phyloP scores from a whole-genome alignment of 768 basidiomycete genomes.

The Suillus sp. region DNA sequence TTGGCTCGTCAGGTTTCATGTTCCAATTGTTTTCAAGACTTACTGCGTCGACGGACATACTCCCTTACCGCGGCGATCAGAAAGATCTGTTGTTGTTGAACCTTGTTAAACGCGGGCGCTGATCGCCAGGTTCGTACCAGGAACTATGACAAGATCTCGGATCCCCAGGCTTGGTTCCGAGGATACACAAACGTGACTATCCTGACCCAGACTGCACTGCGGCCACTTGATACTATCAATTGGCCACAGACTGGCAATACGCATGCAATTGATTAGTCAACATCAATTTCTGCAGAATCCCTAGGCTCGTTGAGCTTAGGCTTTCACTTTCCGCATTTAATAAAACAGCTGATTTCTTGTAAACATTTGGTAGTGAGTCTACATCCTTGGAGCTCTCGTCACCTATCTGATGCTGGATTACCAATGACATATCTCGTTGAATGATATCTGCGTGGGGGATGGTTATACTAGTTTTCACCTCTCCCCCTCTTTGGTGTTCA shows the following conservation, averaged over 20 bases:
- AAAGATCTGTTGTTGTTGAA: slow-evolving; percentile 52
- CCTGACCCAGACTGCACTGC: slow-evolving; percentile 42
- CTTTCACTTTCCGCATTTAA: background rate
- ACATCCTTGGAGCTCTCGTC: slow-evolving; percentile 26
- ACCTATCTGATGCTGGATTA: background rate
- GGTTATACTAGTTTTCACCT: background rate
- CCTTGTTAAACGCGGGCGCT: slow-evolving; percentile 16
- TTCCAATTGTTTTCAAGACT: slow-evolving; percentile 38
- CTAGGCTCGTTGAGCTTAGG: background rate
- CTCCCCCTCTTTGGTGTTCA: background rate
- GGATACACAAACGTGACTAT: slow-evolving; percentile 29
- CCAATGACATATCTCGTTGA: background rate
- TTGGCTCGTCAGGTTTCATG: slow-evolving; percentile 49
- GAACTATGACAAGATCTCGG: background rate
- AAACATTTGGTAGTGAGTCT: background rate
- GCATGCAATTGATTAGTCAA: slow-evolving; percentile 9
- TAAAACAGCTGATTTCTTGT: background rate
- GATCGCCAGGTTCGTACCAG: background rate
- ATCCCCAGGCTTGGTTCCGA: slow-evolving; percentile 18
- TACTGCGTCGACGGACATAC: slow-evolving; percentile 44
- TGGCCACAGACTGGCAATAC: background rate
- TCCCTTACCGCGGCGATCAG: slow-evolving; percentile 35
- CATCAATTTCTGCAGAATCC: slow-evolving; percentile 31
- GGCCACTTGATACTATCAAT: slow-evolving; percentile 50
- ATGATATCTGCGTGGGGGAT: background rate